A percentile compares a stretch with the other conserved stretches of the same genome.
Conservation (phyloP, 192 early-diverging fungal species). For the Gamsiella multidivaricata region DNA sequence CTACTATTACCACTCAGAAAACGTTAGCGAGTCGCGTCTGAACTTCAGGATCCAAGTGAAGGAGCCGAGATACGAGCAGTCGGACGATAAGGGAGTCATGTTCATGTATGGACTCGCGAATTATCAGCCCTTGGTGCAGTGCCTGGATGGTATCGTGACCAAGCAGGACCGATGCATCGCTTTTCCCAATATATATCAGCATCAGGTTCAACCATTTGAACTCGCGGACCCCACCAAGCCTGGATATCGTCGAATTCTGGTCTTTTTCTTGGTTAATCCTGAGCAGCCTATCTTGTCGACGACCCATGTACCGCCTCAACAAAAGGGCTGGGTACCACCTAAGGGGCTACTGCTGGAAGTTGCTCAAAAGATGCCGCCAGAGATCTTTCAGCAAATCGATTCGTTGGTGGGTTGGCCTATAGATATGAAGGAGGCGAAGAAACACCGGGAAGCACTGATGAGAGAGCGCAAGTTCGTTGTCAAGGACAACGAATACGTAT, state of each 20-base stretch:
- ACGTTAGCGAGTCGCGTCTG: slow-evolving; percentile 73
- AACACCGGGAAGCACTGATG: slow-evolving; percentile 21
- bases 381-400: slow-evolving; percentile 6
- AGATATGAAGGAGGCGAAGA: slow-evolving; percentile 3
- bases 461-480: slow-evolving; percentile 19
- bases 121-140: slow-evolving; percentile 48
- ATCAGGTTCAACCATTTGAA: slow-evolving; percentile 70
- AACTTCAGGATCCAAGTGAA: slow-evolving; percentile 61
- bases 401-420: slow-evolving; percentile 21
- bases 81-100: slow-evolving; percentile 27
- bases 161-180: slow-evolving; percentile 69
- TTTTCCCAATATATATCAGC: slow-evolving; percentile 81
- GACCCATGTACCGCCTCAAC: slow-evolving; percentile 72
- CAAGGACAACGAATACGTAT: slow-evolving; percentile 1
- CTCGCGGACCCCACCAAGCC: slow-evolving; percentile 59
- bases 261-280: slow-evolving; percentile 80
- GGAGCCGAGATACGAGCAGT: slow-evolving; percentile 44
- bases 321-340: slow-evolving; percentile 46
- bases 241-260: slow-evolving; percentile 75
- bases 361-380: slow-evolving; percentile 7
- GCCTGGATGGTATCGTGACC: slow-evolving; percentile 57
- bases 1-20: slow-evolving; percentile 76
- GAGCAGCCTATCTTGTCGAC: slow-evolving; percentile 63
- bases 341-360: not conserved
- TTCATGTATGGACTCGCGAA: slow-evolving; percentile 57